Evolutionary conservation across 1,139 yeast species (phyloP).

Genomic region (Magnusiomyces fungicola): DNA sequence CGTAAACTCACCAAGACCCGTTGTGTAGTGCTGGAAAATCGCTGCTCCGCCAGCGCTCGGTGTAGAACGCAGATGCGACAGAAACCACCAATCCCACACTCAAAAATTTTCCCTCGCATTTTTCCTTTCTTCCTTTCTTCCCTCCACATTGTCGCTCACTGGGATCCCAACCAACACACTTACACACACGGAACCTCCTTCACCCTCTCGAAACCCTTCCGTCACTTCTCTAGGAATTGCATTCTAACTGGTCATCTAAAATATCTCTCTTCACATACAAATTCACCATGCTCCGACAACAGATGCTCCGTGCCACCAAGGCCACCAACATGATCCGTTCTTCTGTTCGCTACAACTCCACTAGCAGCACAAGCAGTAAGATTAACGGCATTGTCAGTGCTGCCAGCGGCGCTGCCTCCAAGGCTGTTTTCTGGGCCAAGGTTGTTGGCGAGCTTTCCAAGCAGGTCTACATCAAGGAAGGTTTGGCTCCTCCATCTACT

Average conservation of each 20-base stretch:
- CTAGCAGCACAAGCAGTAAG: constrained; percentile 18
- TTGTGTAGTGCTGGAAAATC: too few species aligned
- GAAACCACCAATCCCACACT: too few species aligned
- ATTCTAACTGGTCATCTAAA: too few species aligned
- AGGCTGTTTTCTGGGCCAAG: constrained; percentile 69
- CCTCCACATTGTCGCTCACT: too few species aligned
- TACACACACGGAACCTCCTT: too few species aligned
- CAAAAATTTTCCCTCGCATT: too few species aligned
- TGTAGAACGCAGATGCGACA: too few species aligned
- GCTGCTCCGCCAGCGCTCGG: too few species aligned
- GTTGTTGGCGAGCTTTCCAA: constrained; percentile 84
- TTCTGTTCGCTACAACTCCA: constrained; percentile 15
- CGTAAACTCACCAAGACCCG: too few species aligned
- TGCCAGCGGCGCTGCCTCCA: constrained; percentile 20
- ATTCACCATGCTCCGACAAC: constrained; percentile 14
- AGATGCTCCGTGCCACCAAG: constrained; percentile 10
- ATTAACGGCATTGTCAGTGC: constrained; percentile 42
- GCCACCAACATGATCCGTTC: constrained; percentile 11
- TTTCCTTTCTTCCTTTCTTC: constrained; percentile 1
- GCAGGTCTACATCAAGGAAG: constrained; percentile 86
- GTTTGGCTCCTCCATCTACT: constrained; percentile 81
- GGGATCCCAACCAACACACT: too few species aligned
- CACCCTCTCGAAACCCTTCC: too few species aligned
- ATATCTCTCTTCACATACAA: neutral
- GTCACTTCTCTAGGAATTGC: too few species aligned